Evolutionary conservation across 495 filamentous ascomycete genomes (phyloP).

Genomic region (Xylaria telfairii): DNA sequence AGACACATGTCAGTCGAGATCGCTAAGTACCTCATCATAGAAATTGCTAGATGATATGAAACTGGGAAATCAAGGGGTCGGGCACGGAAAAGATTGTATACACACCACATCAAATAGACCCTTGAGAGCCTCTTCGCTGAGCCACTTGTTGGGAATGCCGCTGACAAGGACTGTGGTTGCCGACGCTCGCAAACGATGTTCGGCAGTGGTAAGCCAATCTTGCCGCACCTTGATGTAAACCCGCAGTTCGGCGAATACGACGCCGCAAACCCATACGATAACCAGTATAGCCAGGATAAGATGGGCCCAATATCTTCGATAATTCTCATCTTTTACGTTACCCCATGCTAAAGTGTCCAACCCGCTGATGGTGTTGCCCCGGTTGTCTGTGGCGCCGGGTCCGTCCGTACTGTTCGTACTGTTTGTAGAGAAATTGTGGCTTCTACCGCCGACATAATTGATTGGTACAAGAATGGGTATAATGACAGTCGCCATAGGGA

Average conservation of each 20-base stretch:
- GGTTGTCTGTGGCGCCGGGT: slow-evolving; percentile 44
- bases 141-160: slow-evolving; percentile 88
- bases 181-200: slow-evolving; percentile 92
- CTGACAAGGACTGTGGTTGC: slow-evolving; percentile 94
- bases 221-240: slow-evolving; percentile 95
- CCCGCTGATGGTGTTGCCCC: slow-evolving; percentile 60
- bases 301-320: slow-evolving; percentile 86
- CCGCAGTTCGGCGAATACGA: slow-evolving; percentile 85
- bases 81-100: too few relatives aligned
- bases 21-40: too few relatives aligned
- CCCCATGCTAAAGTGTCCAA: slow-evolving; percentile 86
- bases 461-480: slow-evolving; percentile 86
- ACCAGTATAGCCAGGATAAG: slow-evolving; percentile 80
- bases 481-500: slow-evolving; percentile 78
- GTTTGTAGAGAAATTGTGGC: slow-evolving; percentile 53
- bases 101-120: slow-evolving; percentile 93
- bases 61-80: too few relatives aligned
- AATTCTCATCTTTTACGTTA: slow-evolving; percentile 77
- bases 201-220: slow-evolving; percentile 91
- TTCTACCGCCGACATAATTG: slow-evolving; percentile 77
- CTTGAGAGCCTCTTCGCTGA: slow-evolving; percentile 77
- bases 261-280: slow-evolving; percentile 81
- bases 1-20: too few relatives aligned
- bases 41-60: too few relatives aligned
- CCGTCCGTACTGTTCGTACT: slow-evolving; percentile 25